Evolutionary conservation across 2,329 filamentous ascomycete genomes (phyloP).

Genomic region (Penicillium carneum): DNA sequence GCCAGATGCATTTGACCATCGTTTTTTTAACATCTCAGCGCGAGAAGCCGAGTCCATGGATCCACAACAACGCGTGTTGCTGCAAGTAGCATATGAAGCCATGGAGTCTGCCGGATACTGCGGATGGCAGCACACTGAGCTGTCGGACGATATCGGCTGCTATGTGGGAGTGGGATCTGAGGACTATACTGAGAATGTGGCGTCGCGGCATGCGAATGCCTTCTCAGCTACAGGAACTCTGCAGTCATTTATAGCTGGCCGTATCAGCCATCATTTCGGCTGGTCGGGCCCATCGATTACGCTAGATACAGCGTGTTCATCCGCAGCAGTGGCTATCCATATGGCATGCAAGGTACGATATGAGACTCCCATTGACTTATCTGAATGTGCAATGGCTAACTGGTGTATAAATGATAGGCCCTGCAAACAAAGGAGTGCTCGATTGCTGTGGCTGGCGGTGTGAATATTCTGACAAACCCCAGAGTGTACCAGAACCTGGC

Average conservation of each 20-base stretch:
- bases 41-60: constrained; percentile 37
- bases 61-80: constrained; percentile 38
- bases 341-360: constrained; percentile 13
- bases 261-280: constrained; percentile 21
- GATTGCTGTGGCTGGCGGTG: constrained; percentile 48
- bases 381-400: neutral
- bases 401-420: neutral
- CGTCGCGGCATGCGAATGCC: neutral
- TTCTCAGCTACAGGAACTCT: neutral
- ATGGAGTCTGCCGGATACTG: constrained; percentile 41
- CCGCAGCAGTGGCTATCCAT: constrained; percentile 21
- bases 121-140: constrained; percentile 8
- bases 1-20: constrained; percentile 34
- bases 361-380: neutral
- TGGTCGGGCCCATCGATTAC: constrained; percentile 20
- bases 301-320: constrained; percentile 30
- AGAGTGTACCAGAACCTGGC: constrained; percentile 39
- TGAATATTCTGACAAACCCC: constrained; percentile 42
- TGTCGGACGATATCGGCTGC: constrained; percentile 35
- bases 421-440: constrained; percentile 35
- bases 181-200: neutral
- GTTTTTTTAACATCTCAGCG: constrained; percentile 37
- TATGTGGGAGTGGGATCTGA: neutral
- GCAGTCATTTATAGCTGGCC: constrained; percentile 20
- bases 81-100: constrained; percentile 42